Conservation (phyloP, 1,284 basidiomycete species). For the Trichosporon coremiiforme region DNA sequence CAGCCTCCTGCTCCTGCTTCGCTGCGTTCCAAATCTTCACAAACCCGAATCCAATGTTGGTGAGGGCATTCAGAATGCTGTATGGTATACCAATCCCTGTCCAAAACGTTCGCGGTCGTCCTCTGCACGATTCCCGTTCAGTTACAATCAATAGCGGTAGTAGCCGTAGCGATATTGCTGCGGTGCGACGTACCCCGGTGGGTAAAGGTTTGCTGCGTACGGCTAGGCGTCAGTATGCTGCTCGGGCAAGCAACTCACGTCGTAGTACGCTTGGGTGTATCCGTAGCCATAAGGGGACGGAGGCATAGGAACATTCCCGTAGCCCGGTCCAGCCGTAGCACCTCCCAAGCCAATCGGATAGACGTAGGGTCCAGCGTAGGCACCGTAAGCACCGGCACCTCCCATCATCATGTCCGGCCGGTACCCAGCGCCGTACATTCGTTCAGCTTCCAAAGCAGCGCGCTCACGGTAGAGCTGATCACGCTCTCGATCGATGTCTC, state of each 20-base stretch:
- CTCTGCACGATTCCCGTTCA: constrained; percentile 12
- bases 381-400: neutral
- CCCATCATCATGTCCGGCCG: constrained; percentile 9
- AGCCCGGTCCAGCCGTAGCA: neutral
- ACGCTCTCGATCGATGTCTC: constrained; percentile 1
- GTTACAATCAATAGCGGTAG: constrained; percentile 10
- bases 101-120: neutral
- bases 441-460: neutral
- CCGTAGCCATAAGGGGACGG: neutral
- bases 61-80: too few species aligned
- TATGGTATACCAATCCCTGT: neutral
- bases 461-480: neutral
- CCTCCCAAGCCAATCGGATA: constrained; percentile 1
- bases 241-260: neutral
- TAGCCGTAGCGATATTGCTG: constrained; percentile 12
- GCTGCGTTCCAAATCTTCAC: neutral
- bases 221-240: neutral
- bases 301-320: neutral
- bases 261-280: neutral
- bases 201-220: neutral
- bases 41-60: neutral
- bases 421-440: constrained; percentile 3
- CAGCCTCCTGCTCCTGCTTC: neutral
- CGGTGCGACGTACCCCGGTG: constrained; percentile 11
- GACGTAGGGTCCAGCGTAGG: neutral